Evolutionary conservation across 306 rosid genomes (phyloP).

Genomic region (Malus asiatica): DNA sequence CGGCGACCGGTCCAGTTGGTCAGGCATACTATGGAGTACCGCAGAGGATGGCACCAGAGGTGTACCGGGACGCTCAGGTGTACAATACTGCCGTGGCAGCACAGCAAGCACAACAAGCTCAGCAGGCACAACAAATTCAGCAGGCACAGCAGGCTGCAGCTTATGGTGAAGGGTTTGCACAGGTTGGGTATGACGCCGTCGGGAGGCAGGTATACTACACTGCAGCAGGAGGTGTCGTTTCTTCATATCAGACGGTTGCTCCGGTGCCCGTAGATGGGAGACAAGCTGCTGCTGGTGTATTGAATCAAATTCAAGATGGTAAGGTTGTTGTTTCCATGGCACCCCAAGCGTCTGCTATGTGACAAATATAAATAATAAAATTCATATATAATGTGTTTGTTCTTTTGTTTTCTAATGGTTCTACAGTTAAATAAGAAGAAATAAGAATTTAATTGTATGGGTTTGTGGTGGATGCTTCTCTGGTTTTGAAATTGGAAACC

Average conservation of each 20-base stretch:
- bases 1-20: slow-evolving; percentile 40
- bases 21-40: slow-evolving; percentile 47
- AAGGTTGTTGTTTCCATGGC: slow-evolving; percentile 28
- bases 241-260: slow-evolving; percentile 29
- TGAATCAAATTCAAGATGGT: slow-evolving; percentile 42
- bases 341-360: slow-evolving; percentile 27
- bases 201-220: slow-evolving; percentile 52
- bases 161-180: slow-evolving; percentile 39
- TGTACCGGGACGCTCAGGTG: slow-evolving; percentile 23
- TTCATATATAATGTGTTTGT: not conserved
- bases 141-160: not conserved
- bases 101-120: slow-evolving; percentile 14
- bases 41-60: slow-evolving; percentile 34
- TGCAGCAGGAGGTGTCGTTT: slow-evolving; percentile 17
- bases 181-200: slow-evolving; percentile 35
- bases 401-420: not conserved
- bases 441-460: slow-evolving; percentile 8
- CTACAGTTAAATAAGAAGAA: slow-evolving; percentile 5
- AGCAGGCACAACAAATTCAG: slow-evolving; percentile 6
- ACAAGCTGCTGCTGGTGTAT: slow-evolving; percentile 21
- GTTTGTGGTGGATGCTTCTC: not conserved
- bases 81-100: slow-evolving; percentile 33
- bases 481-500: not conserved
- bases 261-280: slow-evolving; percentile 38
- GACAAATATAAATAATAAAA: not conserved